Conservation (phyloP, 2,329 filamentous ascomycete genomes). For the Grosmannia huntii region DNA sequence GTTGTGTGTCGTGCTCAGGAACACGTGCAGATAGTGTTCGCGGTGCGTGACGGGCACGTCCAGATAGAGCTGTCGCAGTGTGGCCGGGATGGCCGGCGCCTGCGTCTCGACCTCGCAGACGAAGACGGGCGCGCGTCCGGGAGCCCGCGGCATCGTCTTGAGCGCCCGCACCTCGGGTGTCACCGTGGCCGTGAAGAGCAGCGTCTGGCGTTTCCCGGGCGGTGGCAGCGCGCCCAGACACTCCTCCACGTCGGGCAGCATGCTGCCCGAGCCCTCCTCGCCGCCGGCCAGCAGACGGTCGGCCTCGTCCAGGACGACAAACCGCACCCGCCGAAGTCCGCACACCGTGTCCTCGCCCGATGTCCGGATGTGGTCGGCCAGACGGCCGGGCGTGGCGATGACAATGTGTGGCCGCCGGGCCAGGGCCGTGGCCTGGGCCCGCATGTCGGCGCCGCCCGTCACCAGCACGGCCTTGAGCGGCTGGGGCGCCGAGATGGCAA, state of each 20-base stretch:
- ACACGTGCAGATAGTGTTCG: conserved; percentile 85
- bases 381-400: conserved; percentile 82
- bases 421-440: conserved; percentile 73
- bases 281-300: conserved; percentile 63
- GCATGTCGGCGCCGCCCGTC: conserved; percentile 88
- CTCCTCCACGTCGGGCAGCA: conserved; percentile 88
- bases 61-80: conserved; percentile 72
- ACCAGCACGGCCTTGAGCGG: conserved; percentile 80
- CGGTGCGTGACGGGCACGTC: conserved; percentile 85
- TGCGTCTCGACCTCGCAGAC: conserved; percentile 78
- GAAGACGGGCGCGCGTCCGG: conserved; percentile 65
- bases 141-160: conserved; percentile 59
- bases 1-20: conserved; percentile 70
- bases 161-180: conserved; percentile 83
- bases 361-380: conserved; percentile 85
- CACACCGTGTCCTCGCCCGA: conserved; percentile 85
- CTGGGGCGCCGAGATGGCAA: conserved; percentile 79
- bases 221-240: conserved; percentile 74
- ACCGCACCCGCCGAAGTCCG: conserved; percentile 64
- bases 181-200: conserved; percentile 91
- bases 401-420: conserved; percentile 77
- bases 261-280: conserved; percentile 52
- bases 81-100: conserved; percentile 63
- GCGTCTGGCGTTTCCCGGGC: conserved; percentile 69
- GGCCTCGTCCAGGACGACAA: conserved; percentile 90